phyloP scores from a whole-genome alignment of 176 grass and related monocot species.

The Ananas comosus region DNA sequence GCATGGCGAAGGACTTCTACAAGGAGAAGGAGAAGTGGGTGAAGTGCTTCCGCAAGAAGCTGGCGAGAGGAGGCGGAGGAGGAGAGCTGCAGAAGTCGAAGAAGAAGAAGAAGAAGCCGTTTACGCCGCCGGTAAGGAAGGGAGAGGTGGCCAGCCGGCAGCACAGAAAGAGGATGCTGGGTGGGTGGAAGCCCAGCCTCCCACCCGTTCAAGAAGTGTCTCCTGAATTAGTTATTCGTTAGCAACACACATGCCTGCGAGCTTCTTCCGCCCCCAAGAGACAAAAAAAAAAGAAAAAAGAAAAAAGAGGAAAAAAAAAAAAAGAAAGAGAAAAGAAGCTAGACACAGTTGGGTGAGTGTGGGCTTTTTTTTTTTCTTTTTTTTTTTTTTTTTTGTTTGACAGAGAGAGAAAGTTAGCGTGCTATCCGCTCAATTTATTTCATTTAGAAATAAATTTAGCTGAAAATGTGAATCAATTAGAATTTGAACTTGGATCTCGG shows the following conservation, averaged over 20 bases:
- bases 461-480: too few relatives aligned
- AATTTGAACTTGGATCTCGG: too few relatives aligned
- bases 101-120: not conserved
- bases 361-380: too few relatives aligned
- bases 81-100: not conserved
- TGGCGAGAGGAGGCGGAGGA: not conserved
- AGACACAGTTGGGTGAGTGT: not conserved
- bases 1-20: slow-evolving; percentile 28
- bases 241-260: too few relatives aligned
- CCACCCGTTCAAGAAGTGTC: slow-evolving; percentile 25
- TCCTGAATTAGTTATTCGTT: not conserved
- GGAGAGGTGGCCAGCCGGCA: too few relatives aligned
- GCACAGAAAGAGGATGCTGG: not conserved
- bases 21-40: slow-evolving; percentile 24
- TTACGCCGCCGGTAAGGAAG: not conserved
- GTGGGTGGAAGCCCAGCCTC: slow-evolving; percentile 41
- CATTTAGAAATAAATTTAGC: too few relatives aligned
- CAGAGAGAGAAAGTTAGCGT: too few relatives aligned
- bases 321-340: not conserved
- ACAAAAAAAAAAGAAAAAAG: not conserved
- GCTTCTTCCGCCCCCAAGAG: not conserved
- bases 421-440: too few relatives aligned
- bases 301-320: not conserved
- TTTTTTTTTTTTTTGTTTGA: too few relatives aligned
- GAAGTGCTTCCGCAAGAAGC: slow-evolving; percentile 4